Percentiles rank a stretch among this genome's conserved stretches.
Conservation (phyloP, 768 basidiomycete species). For the Lactarius pseudohatsudake region DNA sequence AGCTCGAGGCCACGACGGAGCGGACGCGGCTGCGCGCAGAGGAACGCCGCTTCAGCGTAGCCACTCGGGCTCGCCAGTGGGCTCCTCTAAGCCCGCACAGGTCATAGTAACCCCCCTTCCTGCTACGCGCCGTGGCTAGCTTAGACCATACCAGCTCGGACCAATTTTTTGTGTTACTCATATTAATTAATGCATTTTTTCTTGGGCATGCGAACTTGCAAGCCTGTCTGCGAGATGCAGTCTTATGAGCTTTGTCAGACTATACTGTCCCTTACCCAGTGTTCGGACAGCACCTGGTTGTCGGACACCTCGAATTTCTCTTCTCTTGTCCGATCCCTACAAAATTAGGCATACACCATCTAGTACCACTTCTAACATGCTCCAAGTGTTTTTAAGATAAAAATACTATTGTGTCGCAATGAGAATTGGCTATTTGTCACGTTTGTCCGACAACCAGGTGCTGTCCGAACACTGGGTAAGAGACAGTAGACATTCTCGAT, state of each 20-base stretch:
- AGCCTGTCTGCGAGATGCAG: background rate
- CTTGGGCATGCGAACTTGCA: background rate
- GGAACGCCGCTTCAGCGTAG: conserved; percentile 23
- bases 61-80: conserved; percentile 16
- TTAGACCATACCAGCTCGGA: conserved; percentile 12
- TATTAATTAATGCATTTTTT: conserved; percentile 16
- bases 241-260: background rate
- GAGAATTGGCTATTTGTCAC: no score
- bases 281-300: no score
- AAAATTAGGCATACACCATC: no score
- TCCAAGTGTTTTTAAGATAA: no score
- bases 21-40: conserved; percentile 46
- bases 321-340: no score
- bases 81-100: conserved; percentile 7
- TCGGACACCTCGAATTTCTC: no score
- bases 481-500: background rate
- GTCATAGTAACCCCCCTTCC: conserved; percentile 1
- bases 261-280: no score
- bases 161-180: conserved; percentile 7
- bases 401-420: no score
- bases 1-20: conserved; percentile 45
- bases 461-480: no score
- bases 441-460: no score
- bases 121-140: background rate
- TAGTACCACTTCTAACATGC: no score